phyloP scores from a whole-genome alignment of 768 basidiomycete genomes.

The Cantharellus anzutake region DNA sequence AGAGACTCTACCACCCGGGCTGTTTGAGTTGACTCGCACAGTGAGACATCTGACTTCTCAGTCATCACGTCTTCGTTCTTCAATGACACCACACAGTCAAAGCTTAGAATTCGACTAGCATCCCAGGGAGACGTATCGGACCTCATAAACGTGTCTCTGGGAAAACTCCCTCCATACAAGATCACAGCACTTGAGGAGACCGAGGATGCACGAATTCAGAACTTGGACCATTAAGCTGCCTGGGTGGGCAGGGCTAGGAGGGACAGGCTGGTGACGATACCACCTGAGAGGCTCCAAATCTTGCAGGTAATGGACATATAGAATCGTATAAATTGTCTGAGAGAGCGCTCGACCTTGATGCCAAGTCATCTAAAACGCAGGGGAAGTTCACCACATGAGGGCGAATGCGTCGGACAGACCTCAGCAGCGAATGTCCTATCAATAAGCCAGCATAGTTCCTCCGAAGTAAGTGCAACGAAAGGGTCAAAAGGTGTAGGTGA shows the following conservation, averaged over 20 bases:
- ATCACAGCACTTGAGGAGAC: conserved; percentile 64
- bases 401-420: conserved; percentile 19
- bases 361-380: conserved; percentile 56
- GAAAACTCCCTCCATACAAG: conserved; percentile 64
- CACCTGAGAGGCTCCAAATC: conserved; percentile 23
- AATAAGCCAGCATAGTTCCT: conserved; percentile 78
- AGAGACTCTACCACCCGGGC: conserved; percentile 33
- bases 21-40: conserved; percentile 45
- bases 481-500: conserved; percentile 33
- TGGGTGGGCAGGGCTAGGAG: conserved; percentile 30
- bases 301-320: conserved; percentile 50
- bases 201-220: conserved; percentile 45
- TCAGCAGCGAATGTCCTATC: conserved; percentile 64
- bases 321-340: conserved; percentile 66
- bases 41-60: conserved; percentile 67
- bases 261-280: conserved; percentile 3
- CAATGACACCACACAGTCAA: conserved; percentile 2
- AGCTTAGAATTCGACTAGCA: background rate
- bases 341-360: conserved; percentile 70
- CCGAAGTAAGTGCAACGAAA: conserved; percentile 38
- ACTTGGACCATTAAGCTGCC: conserved; percentile 46
- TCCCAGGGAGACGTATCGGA: conserved; percentile 20
- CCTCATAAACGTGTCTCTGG: conserved; percentile 61
- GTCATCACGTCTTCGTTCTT: conserved; percentile 80
- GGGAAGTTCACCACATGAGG: background rate